Percentiles rank a stretch among this genome's conserved stretches.
Conservation (phyloP, 768 basidiomycete species). For the Rhizopogon rudus region DNA sequence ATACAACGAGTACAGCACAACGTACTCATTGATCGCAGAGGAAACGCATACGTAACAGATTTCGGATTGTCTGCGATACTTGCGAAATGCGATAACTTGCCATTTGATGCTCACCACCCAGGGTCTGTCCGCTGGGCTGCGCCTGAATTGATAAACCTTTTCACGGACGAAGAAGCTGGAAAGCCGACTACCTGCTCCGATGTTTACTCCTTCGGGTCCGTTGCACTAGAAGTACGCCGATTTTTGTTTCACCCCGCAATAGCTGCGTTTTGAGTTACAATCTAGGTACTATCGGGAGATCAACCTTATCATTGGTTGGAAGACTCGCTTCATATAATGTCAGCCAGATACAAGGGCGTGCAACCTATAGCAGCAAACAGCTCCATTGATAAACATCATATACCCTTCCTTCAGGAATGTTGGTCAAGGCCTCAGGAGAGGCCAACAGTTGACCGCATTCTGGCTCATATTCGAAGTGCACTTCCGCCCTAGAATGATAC, state of each 20-base stretch:
- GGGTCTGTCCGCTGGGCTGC: conserved; percentile 8
- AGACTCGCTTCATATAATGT: neutral
- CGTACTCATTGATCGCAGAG: neutral
- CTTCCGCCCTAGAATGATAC: neutral
- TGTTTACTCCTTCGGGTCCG: conserved; percentile 5
- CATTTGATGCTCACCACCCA: neutral
- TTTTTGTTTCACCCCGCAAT: neutral
- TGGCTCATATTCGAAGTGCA: neutral
- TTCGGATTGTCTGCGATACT: conserved; percentile 3
- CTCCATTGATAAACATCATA: neutral
- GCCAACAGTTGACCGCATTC: neutral
- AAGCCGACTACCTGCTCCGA: neutral
- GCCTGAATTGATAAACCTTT: conserved; percentile 1
- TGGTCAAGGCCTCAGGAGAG: neutral
- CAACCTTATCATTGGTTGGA: conserved; percentile 4
- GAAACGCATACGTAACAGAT: neutral
- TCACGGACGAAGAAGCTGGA: neutral
- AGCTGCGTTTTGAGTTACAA: neutral
- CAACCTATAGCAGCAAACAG: neutral
- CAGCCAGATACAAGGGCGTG: neutral
- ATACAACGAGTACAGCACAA: conserved; percentile 3
- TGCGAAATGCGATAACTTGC: neutral
- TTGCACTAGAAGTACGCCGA: conserved; percentile 2
- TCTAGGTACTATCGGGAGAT: conserved; percentile 4
- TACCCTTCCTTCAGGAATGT: neutral